Evolutionary conservation across 139 green algal genomes (phyloP), one percentile per base, ranked within the genome.

Genomic region (Pseudopediastrum boryanum): DNA sequence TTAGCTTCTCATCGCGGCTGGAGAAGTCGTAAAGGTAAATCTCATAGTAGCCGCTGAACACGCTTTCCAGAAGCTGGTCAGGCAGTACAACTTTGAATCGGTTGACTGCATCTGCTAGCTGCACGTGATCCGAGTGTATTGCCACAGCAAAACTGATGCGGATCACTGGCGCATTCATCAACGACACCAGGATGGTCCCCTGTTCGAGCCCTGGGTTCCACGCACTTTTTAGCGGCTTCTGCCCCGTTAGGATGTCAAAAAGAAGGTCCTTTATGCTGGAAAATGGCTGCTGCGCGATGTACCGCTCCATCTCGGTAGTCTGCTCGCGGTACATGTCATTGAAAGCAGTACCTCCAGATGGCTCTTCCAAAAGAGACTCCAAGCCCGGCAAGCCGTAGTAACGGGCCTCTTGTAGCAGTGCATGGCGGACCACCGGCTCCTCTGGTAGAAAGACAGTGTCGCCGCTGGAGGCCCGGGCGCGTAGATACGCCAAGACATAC

Each of bases 41-140:
- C 74, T 81, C 74, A 33, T 81, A 81, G 74, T 81, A 81, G 62
- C 74, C 74, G 62, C 61, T 67, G 74, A 81, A 81, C 19, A 81
- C 74, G 6, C 21, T 44, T 48, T 81, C 74, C 23, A 81, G 44
- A 33, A 74, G 74, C 46, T 81, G 61, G 44, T 81, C 74, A 19
- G 74, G 74, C 46, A 81, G 74, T 46, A 81, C 74, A 42, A 81
- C 59, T 33, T 67, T 6, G 2, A 71, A 48, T 8, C 5, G 67
- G 38, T 46, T 2, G 23, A 43, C 41, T 38, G 21, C 38, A 65
- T 59, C 71, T 69, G 73, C 42, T 33, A 81, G 74, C 21, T 41
- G 48, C 29, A 81, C 62, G 29, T 81, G 74, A 48, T 81, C 74
- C 19, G 36, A 59, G 74, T 62, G 46, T 33, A 81, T 81, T 62